phyloP scores from a whole-genome alignment of 1,139 yeast species.

The Taiozyma onychis region DNA sequence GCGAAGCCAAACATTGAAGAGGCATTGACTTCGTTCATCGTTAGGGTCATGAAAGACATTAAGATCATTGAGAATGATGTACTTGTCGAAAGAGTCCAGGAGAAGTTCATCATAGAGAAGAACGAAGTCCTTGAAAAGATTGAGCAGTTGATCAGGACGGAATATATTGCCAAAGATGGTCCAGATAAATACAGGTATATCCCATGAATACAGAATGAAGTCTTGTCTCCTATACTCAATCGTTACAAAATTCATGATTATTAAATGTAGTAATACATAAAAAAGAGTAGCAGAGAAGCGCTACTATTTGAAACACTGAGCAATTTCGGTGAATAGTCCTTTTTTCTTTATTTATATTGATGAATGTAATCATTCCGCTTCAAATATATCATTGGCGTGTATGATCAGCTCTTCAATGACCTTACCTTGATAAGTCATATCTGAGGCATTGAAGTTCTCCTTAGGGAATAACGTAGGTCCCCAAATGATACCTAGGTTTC shows the following conservation, averaged over 20 bases:
- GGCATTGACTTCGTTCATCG: slow-evolving; percentile 32
- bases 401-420: slow-evolving; percentile 78
- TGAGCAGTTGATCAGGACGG: slow-evolving; percentile 27
- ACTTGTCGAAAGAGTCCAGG: slow-evolving; percentile 28
- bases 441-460: slow-evolving; percentile 64
- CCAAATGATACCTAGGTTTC: slow-evolving; percentile 82
- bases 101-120: slow-evolving; percentile 25
- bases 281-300: background rate
- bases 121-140: slow-evolving; percentile 28
- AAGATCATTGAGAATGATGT: slow-evolving; percentile 28
- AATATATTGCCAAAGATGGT: slow-evolving; percentile 26
- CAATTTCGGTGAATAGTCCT: background rate
- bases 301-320: background rate
- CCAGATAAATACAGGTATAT: slow-evolving; percentile 20
- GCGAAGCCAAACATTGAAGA: slow-evolving; percentile 18
- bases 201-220: slow-evolving; percentile 5
- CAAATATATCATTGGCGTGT: slow-evolving; percentile 86
- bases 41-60: slow-evolving; percentile 30
- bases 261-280: background rate
- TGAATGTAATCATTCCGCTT: slow-evolving; percentile 41
- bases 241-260: background rate
- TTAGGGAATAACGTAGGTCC: slow-evolving; percentile 76
- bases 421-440: slow-evolving; percentile 73
- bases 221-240: background rate
- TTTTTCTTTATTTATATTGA: background rate